These are phyloP conservation scores for Paramecium sonneborni DNA, from an alignment of 73 alveolate genomes.

Conservation along the genomic window DNA sequence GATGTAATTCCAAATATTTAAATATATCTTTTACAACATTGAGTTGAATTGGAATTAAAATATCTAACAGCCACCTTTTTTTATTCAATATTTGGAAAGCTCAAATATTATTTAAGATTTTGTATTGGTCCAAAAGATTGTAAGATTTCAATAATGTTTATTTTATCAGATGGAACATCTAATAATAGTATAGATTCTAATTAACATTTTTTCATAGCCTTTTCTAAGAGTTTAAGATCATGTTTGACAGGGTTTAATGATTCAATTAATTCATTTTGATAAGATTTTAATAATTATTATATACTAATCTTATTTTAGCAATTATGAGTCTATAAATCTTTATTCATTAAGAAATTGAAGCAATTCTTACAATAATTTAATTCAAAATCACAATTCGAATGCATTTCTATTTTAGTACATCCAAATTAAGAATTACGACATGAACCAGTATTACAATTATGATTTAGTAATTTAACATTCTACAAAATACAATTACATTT, in stretches of 20 bases:
- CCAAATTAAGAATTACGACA: conserved; percentile 20
- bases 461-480: background rate
- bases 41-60: background rate
- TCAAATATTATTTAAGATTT: conserved; percentile 7
- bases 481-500: background rate
- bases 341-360: background rate
- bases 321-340: background rate
- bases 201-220: background rate
- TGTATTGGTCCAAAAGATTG: background rate
- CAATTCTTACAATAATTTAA: background rate
- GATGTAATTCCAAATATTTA: background rate
- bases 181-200: conserved; percentile 12
- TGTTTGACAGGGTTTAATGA: background rate
- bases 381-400: conserved; percentile 15
- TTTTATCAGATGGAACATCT: background rate
- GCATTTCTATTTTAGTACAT: background rate
- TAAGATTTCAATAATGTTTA: background rate
- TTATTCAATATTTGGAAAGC: background rate
- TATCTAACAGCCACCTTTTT: conserved; percentile 18
- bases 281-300: background rate
- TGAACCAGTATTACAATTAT: too few species aligned
- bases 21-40: background rate
- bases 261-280: background rate
- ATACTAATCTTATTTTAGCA: background rate
- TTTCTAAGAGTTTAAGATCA: background rate